phyloP scores from a whole-genome alignment of 805 yeast genomes.

The Candida patagonica region DNA sequence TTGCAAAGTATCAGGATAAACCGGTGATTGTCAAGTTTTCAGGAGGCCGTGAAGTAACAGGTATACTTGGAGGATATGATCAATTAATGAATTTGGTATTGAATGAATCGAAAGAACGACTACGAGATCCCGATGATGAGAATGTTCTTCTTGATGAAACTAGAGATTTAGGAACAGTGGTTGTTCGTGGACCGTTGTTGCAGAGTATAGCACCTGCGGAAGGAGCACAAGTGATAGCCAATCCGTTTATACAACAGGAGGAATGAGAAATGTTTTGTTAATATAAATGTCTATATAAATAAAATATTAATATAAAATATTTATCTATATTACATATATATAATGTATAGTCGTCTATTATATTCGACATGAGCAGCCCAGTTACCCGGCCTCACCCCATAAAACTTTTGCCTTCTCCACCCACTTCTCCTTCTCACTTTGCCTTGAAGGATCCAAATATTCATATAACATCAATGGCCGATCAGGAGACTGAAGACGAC shows the following conservation, averaged over 20 bases:
- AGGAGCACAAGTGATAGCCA: conserved; percentile 60
- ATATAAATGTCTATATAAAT: no score
- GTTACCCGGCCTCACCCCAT: no score
- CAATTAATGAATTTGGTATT: conserved; percentile 82
- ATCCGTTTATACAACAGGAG: conserved; percentile 41
- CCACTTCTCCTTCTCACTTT: no score
- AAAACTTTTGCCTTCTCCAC: no score
- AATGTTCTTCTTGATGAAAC: conserved; percentile 45
- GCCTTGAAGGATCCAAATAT: no score
- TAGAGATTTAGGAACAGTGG: conserved; percentile 66
- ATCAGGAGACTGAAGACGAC: not conserved
- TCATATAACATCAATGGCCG: no score
- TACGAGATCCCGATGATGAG: conserved; percentile 61
- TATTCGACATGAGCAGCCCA: no score
- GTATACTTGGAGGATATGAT: conserved; percentile 82
- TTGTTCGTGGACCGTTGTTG: conserved; percentile 76
- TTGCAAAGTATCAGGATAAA: conserved; percentile 67
- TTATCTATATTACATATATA: no score
- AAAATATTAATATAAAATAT: no score
- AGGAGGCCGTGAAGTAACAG: conserved; percentile 81
- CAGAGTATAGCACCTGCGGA: conserved; percentile 61
- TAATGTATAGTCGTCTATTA: no score
- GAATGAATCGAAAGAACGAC: conserved; percentile 53
- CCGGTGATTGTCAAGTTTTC: conserved; percentile 66
- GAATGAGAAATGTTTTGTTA: not conserved